Conservation (phyloP, 2,329 filamentous ascomycete genomes). For the Claviceps arundinis region DNA sequence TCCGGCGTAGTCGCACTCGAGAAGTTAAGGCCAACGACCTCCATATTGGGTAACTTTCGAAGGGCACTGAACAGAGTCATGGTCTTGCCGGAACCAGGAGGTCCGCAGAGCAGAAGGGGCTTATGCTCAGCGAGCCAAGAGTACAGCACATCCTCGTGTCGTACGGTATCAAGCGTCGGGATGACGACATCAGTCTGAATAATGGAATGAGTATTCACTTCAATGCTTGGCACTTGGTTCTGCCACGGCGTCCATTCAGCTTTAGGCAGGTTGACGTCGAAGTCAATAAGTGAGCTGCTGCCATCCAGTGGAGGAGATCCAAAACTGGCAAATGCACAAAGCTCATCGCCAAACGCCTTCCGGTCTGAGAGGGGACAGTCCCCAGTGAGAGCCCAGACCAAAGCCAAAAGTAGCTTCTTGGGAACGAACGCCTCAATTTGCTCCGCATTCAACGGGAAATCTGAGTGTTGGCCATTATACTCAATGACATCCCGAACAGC, state of each 20-base stretch:
- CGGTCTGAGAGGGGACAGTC: constrained; percentile 83
- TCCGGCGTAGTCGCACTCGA: constrained; percentile 97
- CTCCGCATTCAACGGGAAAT: constrained; percentile 84
- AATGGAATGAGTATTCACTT: constrained; percentile 96
- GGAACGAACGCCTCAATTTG: constrained; percentile 81
- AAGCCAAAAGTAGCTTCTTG: constrained; percentile 84
- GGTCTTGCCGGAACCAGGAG: constrained; percentile 96
- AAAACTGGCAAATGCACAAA: constrained; percentile 71
- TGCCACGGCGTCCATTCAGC: constrained; percentile 91
- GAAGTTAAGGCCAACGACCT: constrained; percentile 97
- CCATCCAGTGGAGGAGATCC: constrained; percentile 72
- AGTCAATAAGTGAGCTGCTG: constrained; percentile 83
- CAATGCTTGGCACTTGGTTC: constrained; percentile 81
- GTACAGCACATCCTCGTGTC: constrained; percentile 97
- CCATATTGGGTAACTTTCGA: constrained; percentile 95
- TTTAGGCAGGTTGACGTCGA: constrained; percentile 75
- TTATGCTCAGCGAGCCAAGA: constrained; percentile 99
- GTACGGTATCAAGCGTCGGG: constrained; percentile 90
- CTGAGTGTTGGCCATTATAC: constrained; percentile 87
- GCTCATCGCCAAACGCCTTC: constrained; percentile 75
- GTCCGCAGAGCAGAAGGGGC: constrained; percentile 87
- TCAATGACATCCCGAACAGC: constrained; percentile 83
- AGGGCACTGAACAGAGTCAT: constrained; percentile 99
- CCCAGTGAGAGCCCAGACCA: constrained; percentile 92
- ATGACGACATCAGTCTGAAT: constrained; percentile 98